These are phyloP conservation scores for Dipodascus albidus DNA, from an alignment of 805 yeast genomes.

Conservation along the genomic window DNA sequence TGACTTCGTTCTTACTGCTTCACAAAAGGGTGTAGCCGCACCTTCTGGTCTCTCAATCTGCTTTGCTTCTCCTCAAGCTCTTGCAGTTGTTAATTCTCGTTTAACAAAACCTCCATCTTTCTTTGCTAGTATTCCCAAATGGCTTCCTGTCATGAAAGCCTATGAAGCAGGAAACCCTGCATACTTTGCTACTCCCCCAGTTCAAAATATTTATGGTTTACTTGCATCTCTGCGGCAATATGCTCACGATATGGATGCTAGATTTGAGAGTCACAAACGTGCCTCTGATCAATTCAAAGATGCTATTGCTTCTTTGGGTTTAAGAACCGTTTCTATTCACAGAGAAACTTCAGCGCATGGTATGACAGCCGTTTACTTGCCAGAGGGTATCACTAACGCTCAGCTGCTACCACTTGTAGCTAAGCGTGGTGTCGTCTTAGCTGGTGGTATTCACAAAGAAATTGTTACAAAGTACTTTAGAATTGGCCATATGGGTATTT, in stretches of 20 bases:
- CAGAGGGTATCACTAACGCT: constrained; percentile 60
- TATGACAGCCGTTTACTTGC: constrained; percentile 73
- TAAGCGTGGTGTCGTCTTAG: constrained; percentile 60
- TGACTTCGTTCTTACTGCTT: constrained; percentile 81
- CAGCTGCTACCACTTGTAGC: constrained; percentile 47
- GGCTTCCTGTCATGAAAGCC: constrained; percentile 83
- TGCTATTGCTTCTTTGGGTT: constrained; percentile 44
- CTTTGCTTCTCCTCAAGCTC: constrained; percentile 64
- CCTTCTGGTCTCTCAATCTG: constrained; percentile 86
- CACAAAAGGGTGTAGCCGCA: constrained; percentile 91
- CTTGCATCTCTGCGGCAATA: constrained; percentile 64
- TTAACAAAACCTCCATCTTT: constrained; percentile 33
- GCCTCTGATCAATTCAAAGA: constrained; percentile 58
- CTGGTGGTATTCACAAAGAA: constrained; percentile 83
- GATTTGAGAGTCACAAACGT: constrained; percentile 52
- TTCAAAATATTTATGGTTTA: constrained; percentile 73
- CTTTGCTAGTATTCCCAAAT: constrained; percentile 64
- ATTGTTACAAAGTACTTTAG: constrained; percentile 77
- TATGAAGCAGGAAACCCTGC: constrained; percentile 71
- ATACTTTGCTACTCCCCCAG: constrained; percentile 96
- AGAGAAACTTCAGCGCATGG: constrained; percentile 69
- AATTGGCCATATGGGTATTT: constrained; percentile 92
- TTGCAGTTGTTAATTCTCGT: constrained; percentile 47
- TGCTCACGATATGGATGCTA: constrained; percentile 38
- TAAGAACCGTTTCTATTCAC: constrained; percentile 54